Conservation (phyloP, 2,329 filamentous ascomycete genomes). For the Atkinsonella hypoxylon region DNA sequence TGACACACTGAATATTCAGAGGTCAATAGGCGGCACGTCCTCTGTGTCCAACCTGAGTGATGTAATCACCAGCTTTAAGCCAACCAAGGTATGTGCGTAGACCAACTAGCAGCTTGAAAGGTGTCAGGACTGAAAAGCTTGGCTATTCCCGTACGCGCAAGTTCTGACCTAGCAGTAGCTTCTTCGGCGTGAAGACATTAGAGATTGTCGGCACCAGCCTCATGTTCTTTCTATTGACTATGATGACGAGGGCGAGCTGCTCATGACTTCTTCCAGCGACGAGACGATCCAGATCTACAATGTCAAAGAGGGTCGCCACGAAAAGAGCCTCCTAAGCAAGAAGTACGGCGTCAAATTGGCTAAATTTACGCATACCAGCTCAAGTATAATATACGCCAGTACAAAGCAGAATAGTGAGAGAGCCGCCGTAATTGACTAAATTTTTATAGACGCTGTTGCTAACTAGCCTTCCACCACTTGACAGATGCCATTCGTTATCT, state of each 20-base stretch:
- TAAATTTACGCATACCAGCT: constrained; percentile 83
- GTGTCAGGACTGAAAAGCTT: too few relatives aligned
- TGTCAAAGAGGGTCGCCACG: constrained; percentile 76
- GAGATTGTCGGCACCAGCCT: constrained; percentile 40
- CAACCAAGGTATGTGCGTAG: constrained; percentile 53
- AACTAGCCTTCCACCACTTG: background rate
- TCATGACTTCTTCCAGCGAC: constrained; percentile 85
- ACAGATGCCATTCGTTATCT: constrained; percentile 73
- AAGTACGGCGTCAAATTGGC: constrained; percentile 95
- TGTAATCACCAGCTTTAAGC: constrained; percentile 64
- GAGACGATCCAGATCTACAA: constrained; percentile 95
- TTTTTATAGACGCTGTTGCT: background rate
- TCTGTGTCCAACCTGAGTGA: constrained; percentile 60
- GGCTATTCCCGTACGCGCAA: background rate
- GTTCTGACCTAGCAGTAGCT: constrained; percentile 24
- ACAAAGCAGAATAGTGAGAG: constrained; percentile 77
- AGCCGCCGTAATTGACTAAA: background rate
- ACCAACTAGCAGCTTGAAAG: background rate
- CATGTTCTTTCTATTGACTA: constrained; percentile 87
- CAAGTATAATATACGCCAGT: constrained; percentile 87
- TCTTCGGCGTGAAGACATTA: constrained; percentile 45
- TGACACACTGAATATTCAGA: constrained; percentile 37
- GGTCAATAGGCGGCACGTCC: constrained; percentile 29
- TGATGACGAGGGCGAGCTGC: constrained; percentile 84
- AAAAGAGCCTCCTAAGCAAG: constrained; percentile 83